phyloP scores from a whole-genome alignment of 2,329 filamentous ascomycete species.

The Arthrobotrys entomopaga region DNA sequence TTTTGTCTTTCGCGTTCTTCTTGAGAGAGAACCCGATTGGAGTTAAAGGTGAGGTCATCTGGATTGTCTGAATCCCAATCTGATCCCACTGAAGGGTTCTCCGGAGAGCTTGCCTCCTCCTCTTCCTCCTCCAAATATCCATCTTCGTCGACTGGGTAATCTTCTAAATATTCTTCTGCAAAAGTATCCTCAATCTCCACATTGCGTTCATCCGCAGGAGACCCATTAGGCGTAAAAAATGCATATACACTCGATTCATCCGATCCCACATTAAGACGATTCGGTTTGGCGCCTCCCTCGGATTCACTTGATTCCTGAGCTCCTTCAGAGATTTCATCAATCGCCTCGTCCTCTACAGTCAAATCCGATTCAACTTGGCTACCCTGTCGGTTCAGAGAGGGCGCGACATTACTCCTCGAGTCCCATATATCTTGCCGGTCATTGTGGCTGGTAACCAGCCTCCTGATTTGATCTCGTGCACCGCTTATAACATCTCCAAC shows the following conservation, averaged over 20 bases:
- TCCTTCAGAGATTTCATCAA: background rate
- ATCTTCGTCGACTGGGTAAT: background rate
- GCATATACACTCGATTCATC: too few species aligned
- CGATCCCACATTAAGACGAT: too few species aligned
- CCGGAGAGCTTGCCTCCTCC: background rate
- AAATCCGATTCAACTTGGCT: background rate
- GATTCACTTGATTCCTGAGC: conserved; percentile 7
- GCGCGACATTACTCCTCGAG: background rate
- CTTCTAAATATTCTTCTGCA: background rate
- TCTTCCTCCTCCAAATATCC: background rate
- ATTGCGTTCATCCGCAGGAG: too few species aligned
- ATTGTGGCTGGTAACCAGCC: background rate
- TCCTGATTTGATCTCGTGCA: background rate
- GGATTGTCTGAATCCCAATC: background rate
- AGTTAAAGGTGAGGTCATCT: background rate
- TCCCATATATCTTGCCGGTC: background rate
- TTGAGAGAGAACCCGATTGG: background rate
- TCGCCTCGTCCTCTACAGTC: background rate
- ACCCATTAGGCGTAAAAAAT: too few species aligned
- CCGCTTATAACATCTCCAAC: background rate
- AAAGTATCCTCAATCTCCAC: too few species aligned
- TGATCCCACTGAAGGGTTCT: background rate
- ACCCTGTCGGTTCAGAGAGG: background rate
- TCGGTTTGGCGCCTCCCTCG: too few species aligned
- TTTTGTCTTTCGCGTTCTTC: background rate